Conservation (phyloP, 352 stramenopile genomes). For the Peronospora farinosa region DNA sequence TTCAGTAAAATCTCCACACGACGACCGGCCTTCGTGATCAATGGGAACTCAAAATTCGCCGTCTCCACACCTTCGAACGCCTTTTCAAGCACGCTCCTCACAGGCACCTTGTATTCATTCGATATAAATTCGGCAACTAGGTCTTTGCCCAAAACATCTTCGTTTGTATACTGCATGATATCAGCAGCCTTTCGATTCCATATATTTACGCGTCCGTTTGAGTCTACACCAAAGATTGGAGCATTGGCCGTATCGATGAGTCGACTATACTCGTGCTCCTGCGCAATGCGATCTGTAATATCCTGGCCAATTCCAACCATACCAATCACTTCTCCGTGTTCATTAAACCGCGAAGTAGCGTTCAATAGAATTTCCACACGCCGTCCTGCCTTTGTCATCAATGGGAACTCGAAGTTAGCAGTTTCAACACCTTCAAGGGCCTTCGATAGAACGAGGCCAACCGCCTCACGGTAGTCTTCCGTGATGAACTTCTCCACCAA, state of each 20-base stretch:
- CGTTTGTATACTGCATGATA: constrained; percentile 76
- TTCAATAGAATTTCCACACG: constrained; percentile 75
- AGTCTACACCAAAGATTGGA: constrained; percentile 63
- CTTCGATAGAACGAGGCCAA: constrained; percentile 43
- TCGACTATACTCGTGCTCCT: constrained; percentile 49
- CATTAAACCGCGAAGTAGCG: constrained; percentile 48
- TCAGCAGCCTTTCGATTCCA: constrained; percentile 83
- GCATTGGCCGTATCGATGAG: constrained; percentile 68
- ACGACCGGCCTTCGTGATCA: constrained; percentile 49
- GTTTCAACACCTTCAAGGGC: constrained; percentile 43
- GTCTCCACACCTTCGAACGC: constrained; percentile 37
- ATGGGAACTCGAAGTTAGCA: constrained; percentile 67
- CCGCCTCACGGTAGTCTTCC: constrained; percentile 46
- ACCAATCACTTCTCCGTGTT: constrained; percentile 58
- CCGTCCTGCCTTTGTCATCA: constrained; percentile 62
- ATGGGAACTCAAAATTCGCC: constrained; percentile 59
- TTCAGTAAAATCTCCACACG: constrained; percentile 57
- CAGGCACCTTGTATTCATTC: constrained; percentile 32
- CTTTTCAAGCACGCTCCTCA: constrained; percentile 34
- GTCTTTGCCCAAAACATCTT: constrained; percentile 74
- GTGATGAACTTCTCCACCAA: constrained; percentile 58
- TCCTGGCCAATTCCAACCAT: constrained; percentile 65
- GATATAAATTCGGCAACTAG: constrained; percentile 76
- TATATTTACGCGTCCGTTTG: constrained; percentile 57
- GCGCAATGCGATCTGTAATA: constrained; percentile 51